These are phyloP conservation scores for Emericellopsis cladophorae DNA, from an alignment of 2,329 filamentous ascomycete genomes.

Conservation along the genomic window DNA sequence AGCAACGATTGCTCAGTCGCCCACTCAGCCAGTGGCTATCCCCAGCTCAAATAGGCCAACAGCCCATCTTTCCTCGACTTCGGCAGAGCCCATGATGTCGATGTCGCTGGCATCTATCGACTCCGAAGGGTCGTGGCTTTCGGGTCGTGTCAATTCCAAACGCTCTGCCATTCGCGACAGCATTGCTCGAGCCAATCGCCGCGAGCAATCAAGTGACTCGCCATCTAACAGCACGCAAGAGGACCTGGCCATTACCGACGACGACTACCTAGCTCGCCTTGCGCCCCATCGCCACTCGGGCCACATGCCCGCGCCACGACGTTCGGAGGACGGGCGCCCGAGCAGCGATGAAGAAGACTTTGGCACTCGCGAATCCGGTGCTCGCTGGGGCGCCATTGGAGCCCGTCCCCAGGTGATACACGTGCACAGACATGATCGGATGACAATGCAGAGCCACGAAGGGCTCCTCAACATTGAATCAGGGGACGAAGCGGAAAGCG, in stretches of 20 bases:
- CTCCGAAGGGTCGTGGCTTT: conserved; percentile 92
- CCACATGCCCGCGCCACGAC: conserved; percentile 20
- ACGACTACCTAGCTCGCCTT: conserved; percentile 57
- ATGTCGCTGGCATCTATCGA: conserved; percentile 89
- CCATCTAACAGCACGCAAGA: conserved; percentile 42
- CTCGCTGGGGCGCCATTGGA: conserved; percentile 38
- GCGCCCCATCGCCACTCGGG: conserved; percentile 12
- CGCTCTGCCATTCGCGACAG: conserved; percentile 29
- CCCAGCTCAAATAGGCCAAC: conserved; percentile 7
- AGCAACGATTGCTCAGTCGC: conserved; percentile 7
- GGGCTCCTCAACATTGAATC: conserved; percentile 32
- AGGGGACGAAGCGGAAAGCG: conserved; percentile 16
- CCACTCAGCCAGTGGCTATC: conserved; percentile 12
- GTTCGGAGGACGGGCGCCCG: conserved; percentile 35
- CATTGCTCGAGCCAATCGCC: conserved; percentile 16
- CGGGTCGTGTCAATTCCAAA: conserved; percentile 50
- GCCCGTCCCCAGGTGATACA: conserved; percentile 46
- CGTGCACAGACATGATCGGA: conserved; percentile 27
- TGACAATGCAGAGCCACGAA: conserved; percentile 38
- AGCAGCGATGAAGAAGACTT: conserved; percentile 47
- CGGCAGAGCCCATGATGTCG: conserved; percentile 54
- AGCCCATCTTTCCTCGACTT: conserved; percentile 10
- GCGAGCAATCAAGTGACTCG: conserved; percentile 24
- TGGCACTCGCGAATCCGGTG: conserved; percentile 24
- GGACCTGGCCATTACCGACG: conserved; percentile 48